Percentiles rank a stretch among this genome's conserved stretches.
Evolutionary conservation across 1,284 basidiomycete genomes (phyloP).

Genomic region (Apiotrichum laibachii): DNA sequence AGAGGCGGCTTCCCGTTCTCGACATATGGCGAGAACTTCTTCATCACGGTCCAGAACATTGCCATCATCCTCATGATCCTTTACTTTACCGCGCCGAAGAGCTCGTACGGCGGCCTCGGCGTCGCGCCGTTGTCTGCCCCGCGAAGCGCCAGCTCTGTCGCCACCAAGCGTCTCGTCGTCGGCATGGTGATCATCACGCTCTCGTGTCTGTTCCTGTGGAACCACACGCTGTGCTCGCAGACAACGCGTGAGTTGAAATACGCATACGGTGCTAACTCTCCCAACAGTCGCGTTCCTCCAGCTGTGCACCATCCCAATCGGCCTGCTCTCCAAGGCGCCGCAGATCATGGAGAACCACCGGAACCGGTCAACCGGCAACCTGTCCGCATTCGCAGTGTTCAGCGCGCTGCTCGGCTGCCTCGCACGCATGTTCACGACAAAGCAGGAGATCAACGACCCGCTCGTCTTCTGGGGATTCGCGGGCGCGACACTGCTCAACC

Average conservation of each 20-base stretch:
- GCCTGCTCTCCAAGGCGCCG: constrained; percentile 79
- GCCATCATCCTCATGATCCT: constrained; percentile 79
- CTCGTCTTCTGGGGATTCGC: constrained; percentile 77
- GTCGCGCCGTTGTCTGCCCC: constrained; percentile 1
- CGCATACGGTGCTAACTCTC: background rate
- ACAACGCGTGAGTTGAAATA: constrained; percentile 37
- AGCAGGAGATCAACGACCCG: constrained; percentile 75
- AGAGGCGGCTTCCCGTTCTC: constrained; percentile 84
- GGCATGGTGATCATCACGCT: constrained; percentile 54
- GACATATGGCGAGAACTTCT: constrained; percentile 91
- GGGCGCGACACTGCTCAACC: constrained; percentile 72
- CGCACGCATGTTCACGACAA: constrained; percentile 83
- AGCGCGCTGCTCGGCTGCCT: constrained; percentile 75
- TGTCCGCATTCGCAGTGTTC: constrained; percentile 82
- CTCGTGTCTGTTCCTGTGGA: constrained; percentile 56
- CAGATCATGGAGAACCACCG: constrained; percentile 77
- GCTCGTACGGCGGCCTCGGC: constrained; percentile 10
- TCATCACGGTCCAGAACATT: constrained; percentile 79
- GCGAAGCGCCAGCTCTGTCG: background rate
- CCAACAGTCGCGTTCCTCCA: constrained; percentile 60
- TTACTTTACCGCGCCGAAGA: constrained; percentile 48
- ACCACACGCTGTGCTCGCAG: constrained; percentile 39
- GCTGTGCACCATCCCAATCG: constrained; percentile 74
- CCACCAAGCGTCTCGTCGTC: constrained; percentile 31
- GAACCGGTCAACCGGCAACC: constrained; percentile 76